These are phyloP conservation scores for Chlorella sp. DNA, from an alignment of 139 green algal genomes.

Conservation along the genomic window DNA sequence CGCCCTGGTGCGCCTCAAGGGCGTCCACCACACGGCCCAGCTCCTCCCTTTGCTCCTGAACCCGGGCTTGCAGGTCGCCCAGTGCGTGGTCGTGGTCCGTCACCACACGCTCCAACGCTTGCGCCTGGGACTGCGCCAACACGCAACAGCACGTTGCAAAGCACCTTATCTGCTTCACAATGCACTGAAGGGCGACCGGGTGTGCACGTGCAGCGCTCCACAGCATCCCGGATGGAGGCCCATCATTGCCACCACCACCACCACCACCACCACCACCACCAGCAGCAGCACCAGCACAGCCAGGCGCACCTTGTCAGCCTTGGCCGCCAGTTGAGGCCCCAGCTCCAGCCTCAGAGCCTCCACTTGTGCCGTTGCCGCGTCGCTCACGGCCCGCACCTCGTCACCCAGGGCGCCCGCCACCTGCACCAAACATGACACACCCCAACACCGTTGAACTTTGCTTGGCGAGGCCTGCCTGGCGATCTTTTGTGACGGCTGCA, in stretches of 20 bases:
- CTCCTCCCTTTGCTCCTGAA: no score
- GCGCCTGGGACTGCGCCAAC: not conserved
- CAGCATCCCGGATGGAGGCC: not conserved
- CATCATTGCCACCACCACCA: not conserved
- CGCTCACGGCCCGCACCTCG: slow-evolving; percentile 10
- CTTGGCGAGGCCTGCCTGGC: no score
- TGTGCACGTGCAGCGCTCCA: not conserved
- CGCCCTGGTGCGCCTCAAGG: not conserved
- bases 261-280: not conserved
- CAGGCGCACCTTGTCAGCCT: slow-evolving; percentile 3
- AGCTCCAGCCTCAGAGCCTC: not conserved
- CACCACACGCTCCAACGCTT: not conserved
- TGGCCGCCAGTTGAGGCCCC: not conserved
- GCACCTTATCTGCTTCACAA: not conserved
- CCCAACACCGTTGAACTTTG: no score
- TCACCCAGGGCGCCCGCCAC: slow-evolving; percentile 18
- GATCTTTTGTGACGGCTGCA: no score
- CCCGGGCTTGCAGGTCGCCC: not conserved
- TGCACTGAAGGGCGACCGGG: not conserved
- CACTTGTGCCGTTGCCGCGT: not conserved
- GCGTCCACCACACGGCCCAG: no score
- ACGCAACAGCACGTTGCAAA: not conserved
- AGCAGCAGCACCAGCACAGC: not conserved
- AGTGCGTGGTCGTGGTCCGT: not conserved
- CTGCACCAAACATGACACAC: slow-evolving; percentile 2